Evolutionary conservation across 2,329 filamentous ascomycete species (phyloP).

Genomic region (Aspergillus latus): DNA sequence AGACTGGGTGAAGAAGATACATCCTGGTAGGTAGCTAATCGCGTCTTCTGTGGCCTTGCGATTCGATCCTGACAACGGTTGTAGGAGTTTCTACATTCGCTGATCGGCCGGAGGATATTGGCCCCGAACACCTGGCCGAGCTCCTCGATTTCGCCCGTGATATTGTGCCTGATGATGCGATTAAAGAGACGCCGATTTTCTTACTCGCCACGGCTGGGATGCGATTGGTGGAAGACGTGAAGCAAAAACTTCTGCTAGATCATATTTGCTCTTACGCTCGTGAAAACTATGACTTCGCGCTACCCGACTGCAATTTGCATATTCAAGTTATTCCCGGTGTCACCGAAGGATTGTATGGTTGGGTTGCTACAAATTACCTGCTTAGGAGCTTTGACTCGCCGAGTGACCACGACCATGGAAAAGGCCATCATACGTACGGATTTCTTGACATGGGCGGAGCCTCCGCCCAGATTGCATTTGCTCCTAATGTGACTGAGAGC

Average conservation of each 20-base stretch:
- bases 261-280: conserved; percentile 82
- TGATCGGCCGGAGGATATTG: conserved; percentile 71
- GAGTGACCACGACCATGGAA: conserved; percentile 73
- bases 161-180: conserved; percentile 72
- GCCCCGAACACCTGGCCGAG: conserved; percentile 74
- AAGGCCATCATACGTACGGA: conserved; percentile 89
- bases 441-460: conserved; percentile 98
- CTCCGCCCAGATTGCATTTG: conserved; percentile 96
- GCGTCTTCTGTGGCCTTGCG: too few species aligned
- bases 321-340: conserved; percentile 94
- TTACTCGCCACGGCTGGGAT: conserved; percentile 95
- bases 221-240: conserved; percentile 72
- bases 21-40: conserved; percentile 64
- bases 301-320: conserved; percentile 87
- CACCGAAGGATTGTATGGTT: conserved; percentile 93
- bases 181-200: conserved; percentile 85
- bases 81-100: conserved; percentile 81
- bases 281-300: conserved; percentile 71
- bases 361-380: conserved; percentile 95
- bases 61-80: not conserved
- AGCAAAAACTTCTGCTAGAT: conserved; percentile 71
- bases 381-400: conserved; percentile 85
- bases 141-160: conserved; percentile 80
- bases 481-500: conserved; percentile 87
- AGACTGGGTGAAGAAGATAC: conserved; percentile 89